Evolutionary conservation across 2,329 filamentous ascomycete species (phyloP).

Genomic region (Talaromyces albobiverticillius): DNA sequence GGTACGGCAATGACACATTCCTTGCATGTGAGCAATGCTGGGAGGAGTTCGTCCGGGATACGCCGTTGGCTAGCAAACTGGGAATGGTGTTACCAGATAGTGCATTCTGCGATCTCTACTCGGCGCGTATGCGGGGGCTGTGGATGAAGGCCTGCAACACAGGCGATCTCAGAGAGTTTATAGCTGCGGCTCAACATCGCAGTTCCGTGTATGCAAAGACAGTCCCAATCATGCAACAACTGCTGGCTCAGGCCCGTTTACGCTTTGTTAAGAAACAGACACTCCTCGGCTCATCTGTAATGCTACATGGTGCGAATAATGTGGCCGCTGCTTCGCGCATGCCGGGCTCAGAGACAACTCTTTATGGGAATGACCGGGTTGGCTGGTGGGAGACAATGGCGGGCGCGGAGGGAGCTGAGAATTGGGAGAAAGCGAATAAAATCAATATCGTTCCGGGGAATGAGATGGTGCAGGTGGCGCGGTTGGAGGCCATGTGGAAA

Average conservation of each 20-base stretch:
- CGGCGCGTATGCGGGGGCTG: not conserved
- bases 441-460: not conserved
- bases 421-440: not conserved
- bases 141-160: not conserved
- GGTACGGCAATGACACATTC: not conserved
- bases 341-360: not conserved
- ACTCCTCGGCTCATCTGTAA: not conserved
- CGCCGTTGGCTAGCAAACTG: not conserved
- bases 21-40: not conserved
- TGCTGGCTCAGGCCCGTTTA: not conserved
- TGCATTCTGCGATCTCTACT: not conserved
- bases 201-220: not conserved
- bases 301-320: not conserved
- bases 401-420: not conserved
- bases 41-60: not conserved
- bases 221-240: not conserved
- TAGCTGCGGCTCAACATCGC: not conserved
- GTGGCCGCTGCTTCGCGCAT: not conserved
- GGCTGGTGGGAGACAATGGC: not conserved
- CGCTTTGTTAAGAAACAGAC: not conserved
- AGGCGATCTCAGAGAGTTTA: not conserved
- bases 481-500: not conserved
- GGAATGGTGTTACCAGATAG: not conserved
- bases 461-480: not conserved
- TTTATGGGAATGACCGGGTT: not conserved